Percentiles rank a stretch among this genome's conserved stretches.
These are phyloP conservation scores for Sungouiozyma ichnusensis DNA, from an alignment of 805 yeast genomes.

Conservation along the genomic window DNA sequence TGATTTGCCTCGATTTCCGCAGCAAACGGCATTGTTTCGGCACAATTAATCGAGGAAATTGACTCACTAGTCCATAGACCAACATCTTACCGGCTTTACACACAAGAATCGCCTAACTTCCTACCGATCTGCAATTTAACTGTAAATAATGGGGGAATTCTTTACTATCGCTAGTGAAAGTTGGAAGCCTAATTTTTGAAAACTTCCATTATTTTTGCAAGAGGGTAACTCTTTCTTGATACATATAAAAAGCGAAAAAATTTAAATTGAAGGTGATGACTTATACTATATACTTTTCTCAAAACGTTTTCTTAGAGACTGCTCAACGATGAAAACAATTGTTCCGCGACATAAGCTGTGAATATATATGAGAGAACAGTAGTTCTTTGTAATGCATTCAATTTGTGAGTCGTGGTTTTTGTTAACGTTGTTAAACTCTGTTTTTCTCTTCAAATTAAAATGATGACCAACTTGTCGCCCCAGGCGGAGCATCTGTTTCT, in stretches of 20 bases:
- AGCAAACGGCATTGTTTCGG: neutral
- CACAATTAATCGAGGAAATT: neutral
- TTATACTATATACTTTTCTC: neutral
- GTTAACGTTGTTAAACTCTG: neutral
- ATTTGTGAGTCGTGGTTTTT: neutral
- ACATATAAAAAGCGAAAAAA: neutral
- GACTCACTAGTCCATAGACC: neutral
- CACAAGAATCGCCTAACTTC: too few relatives aligned
- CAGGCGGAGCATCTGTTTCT: slow-evolving; percentile 28
- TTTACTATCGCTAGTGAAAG: too few relatives aligned
- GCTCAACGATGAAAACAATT: too few relatives aligned
- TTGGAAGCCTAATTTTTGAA: too few relatives aligned
- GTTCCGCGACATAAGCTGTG: too few relatives aligned
- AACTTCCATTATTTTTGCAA: too few relatives aligned
- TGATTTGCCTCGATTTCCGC: neutral
- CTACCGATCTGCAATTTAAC: too few relatives aligned
- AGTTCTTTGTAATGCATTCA: slow-evolving; percentile 12
- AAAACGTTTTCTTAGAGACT: neutral
- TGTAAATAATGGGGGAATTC: too few relatives aligned
- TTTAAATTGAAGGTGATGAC: neutral
- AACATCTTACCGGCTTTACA: neutral
- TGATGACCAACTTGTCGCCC: slow-evolving; percentile 34
- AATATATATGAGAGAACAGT: slow-evolving; percentile 9
- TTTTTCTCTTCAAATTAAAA: slow-evolving; percentile 1
- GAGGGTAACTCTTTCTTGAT: too few relatives aligned